These are phyloP conservation scores for Phytophthora lateralis DNA, from an alignment of 352 stramenopile genomes.

Conservation along the genomic window DNA sequence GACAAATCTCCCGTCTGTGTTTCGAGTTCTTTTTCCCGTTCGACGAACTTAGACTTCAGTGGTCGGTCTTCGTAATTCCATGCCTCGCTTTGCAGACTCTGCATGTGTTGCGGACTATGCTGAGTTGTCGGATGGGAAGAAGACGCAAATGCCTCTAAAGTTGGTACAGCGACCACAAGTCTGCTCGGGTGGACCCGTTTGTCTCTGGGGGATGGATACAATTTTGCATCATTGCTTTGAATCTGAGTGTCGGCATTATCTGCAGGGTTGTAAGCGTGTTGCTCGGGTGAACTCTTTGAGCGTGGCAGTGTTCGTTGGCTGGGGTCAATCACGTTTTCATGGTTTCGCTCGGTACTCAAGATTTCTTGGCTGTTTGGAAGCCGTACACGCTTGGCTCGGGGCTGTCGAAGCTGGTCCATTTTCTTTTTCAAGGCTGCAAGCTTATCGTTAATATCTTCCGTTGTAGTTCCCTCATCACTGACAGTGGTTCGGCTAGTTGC, in stretches of 20 bases:
- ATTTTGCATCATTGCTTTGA: constrained; percentile 6
- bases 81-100: constrained; percentile 46
- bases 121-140: constrained; percentile 15
- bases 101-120: constrained; percentile 48
- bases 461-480: constrained; percentile 8
- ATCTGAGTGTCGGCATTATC: constrained; percentile 11
- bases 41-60: constrained; percentile 45
- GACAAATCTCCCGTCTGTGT: neutral
- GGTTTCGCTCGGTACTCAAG: neutral
- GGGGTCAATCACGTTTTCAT: neutral
- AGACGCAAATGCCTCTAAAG: constrained; percentile 11
- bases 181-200: constrained; percentile 14
- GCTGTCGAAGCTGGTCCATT: constrained; percentile 48
- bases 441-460: constrained; percentile 53
- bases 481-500: constrained; percentile 6
- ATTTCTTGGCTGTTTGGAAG: constrained; percentile 18
- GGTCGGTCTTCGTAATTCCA: constrained; percentile 35
- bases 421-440: constrained; percentile 68
- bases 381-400: constrained; percentile 45
- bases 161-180: neutral
- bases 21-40: constrained; percentile 17
- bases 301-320: constrained; percentile 2
- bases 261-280: constrained; percentile 2
- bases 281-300: constrained; percentile 28
- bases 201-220: constrained; percentile 8